Base-by-base conservation (phyloP, 2,329 filamentous ascomycete species). In the Monosporascus cannonballus region DNA sequence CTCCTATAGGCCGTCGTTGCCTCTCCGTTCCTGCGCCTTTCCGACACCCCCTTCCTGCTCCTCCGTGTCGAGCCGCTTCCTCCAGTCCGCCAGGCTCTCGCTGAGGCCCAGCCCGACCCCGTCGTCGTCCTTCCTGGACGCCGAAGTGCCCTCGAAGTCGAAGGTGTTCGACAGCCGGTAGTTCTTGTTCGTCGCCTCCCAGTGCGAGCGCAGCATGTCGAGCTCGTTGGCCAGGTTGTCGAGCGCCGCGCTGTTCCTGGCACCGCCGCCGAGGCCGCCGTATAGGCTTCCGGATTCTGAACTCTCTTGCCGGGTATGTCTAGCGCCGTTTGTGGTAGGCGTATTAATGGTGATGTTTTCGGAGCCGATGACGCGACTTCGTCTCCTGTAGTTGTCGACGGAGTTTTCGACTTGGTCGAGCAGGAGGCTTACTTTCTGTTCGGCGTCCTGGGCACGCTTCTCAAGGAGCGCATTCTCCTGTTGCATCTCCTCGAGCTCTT, bases 151-250 rank as follows among this genome's bases (percentile, higher is more conserved):
- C 52, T 96, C 92, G 62, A 95, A 92, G 67, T 96, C 92, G 63
- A 96, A 95, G 49, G 88, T 85, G 64, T 87, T 92, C 70, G 90
- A 96, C 45, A 96, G 75, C 24, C 94, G 87, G 70, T 97, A 96
- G 64, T 90, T 95, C 71, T 95, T 94, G 73, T 93, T 96, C 14
- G 91, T 96, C 39, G 87, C 90, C 73, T 97, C 91, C 94, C 94
- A 99, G 64, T 96, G 92, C 50, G 79, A 89, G 50, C 93, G 84
- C 47, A 99, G 78, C 14, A 89, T 88, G 68, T 99, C 94, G 7
- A 99, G 83, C 73, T 99, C 94, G 57, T 84, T 90, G 11, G 94
- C 93, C 24, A 99, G 81, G 58, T 87, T 94, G 70, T 99, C 94
- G 20, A 99, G 80, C 3, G 92, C 93, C 60, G 73, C 76, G 64